Evolutionary conservation across 2,329 filamentous ascomycete species (phyloP).

Genomic region (Neoarthrinium moseri): DNA sequence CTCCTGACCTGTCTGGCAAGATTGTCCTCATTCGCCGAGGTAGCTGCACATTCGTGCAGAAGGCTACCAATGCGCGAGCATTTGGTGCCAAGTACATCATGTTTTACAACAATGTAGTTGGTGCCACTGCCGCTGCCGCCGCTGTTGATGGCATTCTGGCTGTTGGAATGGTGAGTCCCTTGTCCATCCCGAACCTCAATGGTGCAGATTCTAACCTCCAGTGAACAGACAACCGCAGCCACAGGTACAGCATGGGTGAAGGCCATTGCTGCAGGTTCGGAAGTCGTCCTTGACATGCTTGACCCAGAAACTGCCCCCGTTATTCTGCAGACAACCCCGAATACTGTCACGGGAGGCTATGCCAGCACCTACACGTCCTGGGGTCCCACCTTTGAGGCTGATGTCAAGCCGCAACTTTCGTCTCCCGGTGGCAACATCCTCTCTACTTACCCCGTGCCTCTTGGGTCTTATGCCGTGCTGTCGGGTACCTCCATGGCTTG

Average conservation of each 20-base stretch:
- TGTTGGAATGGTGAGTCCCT: constrained; percentile 33
- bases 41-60: constrained; percentile 53
- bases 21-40: constrained; percentile 62
- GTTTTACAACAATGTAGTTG: constrained; percentile 56
- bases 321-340: constrained; percentile 19
- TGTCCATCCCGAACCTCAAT: no score
- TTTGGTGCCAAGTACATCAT: constrained; percentile 61
- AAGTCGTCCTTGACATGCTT: constrained; percentile 42
- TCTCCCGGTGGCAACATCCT: constrained; percentile 57
- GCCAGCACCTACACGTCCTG: constrained; percentile 54
- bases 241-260: constrained; percentile 44
- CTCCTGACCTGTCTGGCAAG: constrained; percentile 54
- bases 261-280: constrained; percentile 39
- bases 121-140: constrained; percentile 31
- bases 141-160: constrained; percentile 31
- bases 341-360: constrained; percentile 48
- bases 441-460: constrained; percentile 51
- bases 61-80: constrained; percentile 50
- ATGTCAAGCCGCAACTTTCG: constrained; percentile 55
- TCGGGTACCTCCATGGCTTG: constrained; percentile 63
- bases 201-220: no score
- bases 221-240: constrained; percentile 29
- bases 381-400: constrained; percentile 61
- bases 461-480: constrained; percentile 48
- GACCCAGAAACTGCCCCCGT: constrained; percentile 35